These are phyloP conservation scores for Coemansia sp. DNA, from an alignment of 192 early-diverging fungal genomes.

Conservation along the genomic window DNA sequence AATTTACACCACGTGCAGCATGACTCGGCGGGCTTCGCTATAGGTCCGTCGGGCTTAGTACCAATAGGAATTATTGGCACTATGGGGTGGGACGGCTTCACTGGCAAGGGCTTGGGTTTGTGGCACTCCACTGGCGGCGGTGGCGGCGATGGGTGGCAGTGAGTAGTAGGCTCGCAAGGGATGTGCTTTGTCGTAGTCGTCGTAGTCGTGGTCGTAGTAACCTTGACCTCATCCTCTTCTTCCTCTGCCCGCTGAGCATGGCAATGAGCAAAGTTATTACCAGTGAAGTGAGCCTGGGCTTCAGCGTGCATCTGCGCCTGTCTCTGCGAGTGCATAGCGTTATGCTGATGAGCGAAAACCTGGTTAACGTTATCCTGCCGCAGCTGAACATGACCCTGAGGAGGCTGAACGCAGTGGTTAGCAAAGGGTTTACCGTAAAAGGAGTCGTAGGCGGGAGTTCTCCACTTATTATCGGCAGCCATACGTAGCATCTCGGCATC, in stretches of 20 bases:
- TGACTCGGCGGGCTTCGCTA: constrained; percentile 29
- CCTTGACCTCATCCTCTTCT: constrained; percentile 36
- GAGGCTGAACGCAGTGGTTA: constrained; percentile 9
- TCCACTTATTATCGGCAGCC: constrained; percentile 47
- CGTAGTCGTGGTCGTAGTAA: constrained; percentile 40
- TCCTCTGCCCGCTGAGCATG: constrained; percentile 20
- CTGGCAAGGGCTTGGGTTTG: constrained; percentile 16
- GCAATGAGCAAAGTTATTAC: constrained; percentile 23
- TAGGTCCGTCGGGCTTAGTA: constrained; percentile 20
- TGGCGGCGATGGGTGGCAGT: constrained; percentile 12
- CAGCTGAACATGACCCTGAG: constrained; percentile 35
- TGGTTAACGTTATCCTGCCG: constrained; percentile 34
- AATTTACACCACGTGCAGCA: constrained; percentile 57
- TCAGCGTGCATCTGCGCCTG: constrained; percentile 39
- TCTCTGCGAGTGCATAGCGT: constrained; percentile 23
- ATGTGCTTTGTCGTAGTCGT: constrained; percentile 37
- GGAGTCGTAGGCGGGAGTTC: constrained; percentile 17
- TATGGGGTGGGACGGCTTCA: background rate
- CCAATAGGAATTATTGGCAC: constrained; percentile 34
- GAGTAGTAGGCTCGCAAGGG: constrained; percentile 11
- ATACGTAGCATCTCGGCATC: constrained; percentile 49
- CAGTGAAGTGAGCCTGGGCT: constrained; percentile 34
- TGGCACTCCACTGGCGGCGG: constrained; percentile 15
- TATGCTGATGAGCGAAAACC: constrained; percentile 31
- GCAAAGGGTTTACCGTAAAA: constrained; percentile 38